These are phyloP conservation scores for Apiotrichum sp. DNA, from an alignment of 1,284 basidiomycete species.

Conservation along the genomic window DNA sequence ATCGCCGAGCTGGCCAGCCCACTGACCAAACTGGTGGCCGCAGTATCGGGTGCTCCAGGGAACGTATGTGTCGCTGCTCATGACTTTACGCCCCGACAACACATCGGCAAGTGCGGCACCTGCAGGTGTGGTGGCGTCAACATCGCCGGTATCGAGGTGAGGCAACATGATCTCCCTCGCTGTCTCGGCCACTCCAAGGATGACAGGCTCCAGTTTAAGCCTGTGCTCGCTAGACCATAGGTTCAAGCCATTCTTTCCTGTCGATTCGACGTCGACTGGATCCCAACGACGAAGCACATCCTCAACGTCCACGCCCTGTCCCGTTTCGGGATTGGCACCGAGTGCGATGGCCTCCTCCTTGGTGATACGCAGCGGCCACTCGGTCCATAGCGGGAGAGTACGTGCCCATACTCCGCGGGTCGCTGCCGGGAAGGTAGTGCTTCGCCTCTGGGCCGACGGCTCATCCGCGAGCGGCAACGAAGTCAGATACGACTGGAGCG, in stretches of 20 bases:
- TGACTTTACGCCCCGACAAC: slow-evolving; percentile 67
- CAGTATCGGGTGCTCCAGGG: slow-evolving; percentile 81
- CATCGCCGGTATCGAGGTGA: slow-evolving; percentile 67
- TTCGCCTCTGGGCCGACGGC: slow-evolving; percentile 67
- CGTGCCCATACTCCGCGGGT: slow-evolving; percentile 58
- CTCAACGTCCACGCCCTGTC: slow-evolving; percentile 48
- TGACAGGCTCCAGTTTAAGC: slow-evolving; percentile 54
- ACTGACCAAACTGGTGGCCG: slow-evolving; percentile 86
- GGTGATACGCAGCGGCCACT: slow-evolving; percentile 77
- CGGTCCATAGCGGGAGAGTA: slow-evolving; percentile 71
- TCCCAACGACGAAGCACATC: slow-evolving; percentile 54
- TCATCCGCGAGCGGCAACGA: slow-evolving; percentile 40
- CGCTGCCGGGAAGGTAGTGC: slow-evolving; percentile 53
- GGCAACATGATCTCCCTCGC: slow-evolving; percentile 72
- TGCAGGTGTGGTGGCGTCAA: slow-evolving; percentile 58
- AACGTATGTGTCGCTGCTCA: slow-evolving; percentile 60
- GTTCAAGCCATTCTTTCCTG: slow-evolving; percentile 23
- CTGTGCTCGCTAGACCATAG: slow-evolving; percentile 48
- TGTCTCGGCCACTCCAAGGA: slow-evolving; percentile 61
- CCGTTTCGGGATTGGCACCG: slow-evolving; percentile 54
- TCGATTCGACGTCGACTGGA: slow-evolving; percentile 24
- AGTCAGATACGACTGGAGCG: slow-evolving; percentile 28
- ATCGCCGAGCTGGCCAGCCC: slow-evolving; percentile 96
- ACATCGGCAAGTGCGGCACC: slow-evolving; percentile 71
- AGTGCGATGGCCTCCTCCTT: slow-evolving; percentile 57